These are phyloP conservation scores for Striga asiatica DNA, from an alignment of 257 asterid genomes.

Conservation along the genomic window DNA sequence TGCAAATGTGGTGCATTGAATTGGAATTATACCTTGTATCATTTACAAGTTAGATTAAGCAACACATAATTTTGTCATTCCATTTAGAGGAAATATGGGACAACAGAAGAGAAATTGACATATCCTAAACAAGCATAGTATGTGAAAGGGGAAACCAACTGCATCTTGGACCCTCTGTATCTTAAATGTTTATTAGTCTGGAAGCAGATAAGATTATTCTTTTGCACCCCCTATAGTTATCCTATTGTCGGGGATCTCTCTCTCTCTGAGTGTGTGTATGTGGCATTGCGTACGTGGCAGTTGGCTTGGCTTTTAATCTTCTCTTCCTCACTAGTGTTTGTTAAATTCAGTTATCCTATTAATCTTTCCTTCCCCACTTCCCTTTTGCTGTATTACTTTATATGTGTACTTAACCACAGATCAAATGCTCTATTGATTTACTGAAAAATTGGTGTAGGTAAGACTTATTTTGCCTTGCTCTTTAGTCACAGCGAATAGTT, in stretches of 20 bases:
- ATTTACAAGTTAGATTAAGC: not conserved
- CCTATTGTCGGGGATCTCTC: no score
- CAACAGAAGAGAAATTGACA: not conserved
- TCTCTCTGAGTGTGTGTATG: not conserved
- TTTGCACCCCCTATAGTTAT: not conserved
- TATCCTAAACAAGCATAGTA: not conserved
- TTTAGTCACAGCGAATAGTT: not conserved
- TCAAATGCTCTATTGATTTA: not conserved
- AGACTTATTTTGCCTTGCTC: not conserved
- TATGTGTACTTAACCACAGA: not conserved
- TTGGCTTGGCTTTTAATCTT: no score
- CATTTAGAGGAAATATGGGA: not conserved
- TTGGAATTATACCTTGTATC: not conserved
- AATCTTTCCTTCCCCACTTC: not conserved
- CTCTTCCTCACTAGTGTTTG: no score
- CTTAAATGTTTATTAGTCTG: not conserved
- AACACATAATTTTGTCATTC: not conserved
- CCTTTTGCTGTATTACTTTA: not conserved
- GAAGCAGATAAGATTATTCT: not conserved
- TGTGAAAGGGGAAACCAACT: not conserved
- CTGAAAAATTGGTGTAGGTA: not conserved
- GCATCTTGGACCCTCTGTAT: not conserved
- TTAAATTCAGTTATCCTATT: not conserved
- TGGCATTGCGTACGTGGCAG: no score
- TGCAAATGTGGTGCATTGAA: not conserved